Conservation (phyloP, 2,329 filamentous ascomycete genomes). For the Fusarium newnesense region DNA sequence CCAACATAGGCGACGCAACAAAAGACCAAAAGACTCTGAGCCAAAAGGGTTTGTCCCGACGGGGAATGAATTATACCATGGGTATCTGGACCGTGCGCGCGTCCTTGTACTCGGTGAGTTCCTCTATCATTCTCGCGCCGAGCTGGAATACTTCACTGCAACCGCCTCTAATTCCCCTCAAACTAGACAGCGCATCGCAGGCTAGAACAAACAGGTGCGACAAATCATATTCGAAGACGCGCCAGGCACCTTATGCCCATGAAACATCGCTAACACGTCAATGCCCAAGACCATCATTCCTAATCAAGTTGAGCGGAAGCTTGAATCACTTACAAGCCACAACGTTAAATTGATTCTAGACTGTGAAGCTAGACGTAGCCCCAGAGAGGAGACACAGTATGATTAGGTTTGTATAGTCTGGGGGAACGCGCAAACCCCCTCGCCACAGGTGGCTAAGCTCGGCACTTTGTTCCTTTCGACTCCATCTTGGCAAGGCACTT, state of each 20-base stretch:
- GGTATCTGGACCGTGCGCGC: slow-evolving; percentile 2
- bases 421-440: slow-evolving; percentile 44
- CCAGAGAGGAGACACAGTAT: slow-evolving; percentile 8
- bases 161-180: not conserved
- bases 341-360: slow-evolving; percentile 28
- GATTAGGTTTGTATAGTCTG: not conserved
- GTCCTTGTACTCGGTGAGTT: slow-evolving; percentile 3
- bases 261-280: slow-evolving; percentile 33
- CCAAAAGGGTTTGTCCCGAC: not conserved
- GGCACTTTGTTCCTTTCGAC: slow-evolving; percentile 24
- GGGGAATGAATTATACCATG: slow-evolving; percentile 7
- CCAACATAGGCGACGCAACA: not conserved
- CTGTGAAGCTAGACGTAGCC: slow-evolving; percentile 11
- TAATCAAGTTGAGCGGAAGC: slow-evolving; percentile 29
- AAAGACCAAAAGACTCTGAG: not conserved
- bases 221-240: slow-evolving; percentile 22
- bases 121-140: not conserved
- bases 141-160: not conserved
- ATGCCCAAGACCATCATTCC: slow-evolving; percentile 12
- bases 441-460: slow-evolving; percentile 44
- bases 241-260: slow-evolving; percentile 7
- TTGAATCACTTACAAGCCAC: slow-evolving; percentile 32
- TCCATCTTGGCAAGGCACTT: slow-evolving; percentile 10
- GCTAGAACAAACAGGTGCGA: slow-evolving; percentile 13
- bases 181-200: slow-evolving; percentile 32